A percentile compares a stretch with the other conserved stretches of the same genome.
Conservation (phyloP, 257 asterid species). For the Agastache rugosa region DNA sequence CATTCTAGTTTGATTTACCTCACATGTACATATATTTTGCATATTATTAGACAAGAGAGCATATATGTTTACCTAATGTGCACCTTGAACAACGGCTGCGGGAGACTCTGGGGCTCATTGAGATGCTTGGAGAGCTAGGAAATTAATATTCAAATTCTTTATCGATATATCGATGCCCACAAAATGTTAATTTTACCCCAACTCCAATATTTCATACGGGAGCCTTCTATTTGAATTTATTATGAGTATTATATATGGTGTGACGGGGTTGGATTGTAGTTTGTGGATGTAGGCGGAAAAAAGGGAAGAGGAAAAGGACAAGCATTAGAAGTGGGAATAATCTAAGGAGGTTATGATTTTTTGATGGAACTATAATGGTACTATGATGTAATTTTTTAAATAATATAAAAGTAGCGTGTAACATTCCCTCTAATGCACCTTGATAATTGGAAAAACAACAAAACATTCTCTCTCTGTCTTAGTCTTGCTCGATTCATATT, state of each 20-base stretch:
- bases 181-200: background rate
- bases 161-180: background rate
- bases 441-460: constrained; percentile 40
- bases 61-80: too few species aligned
- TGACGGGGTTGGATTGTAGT: constrained; percentile 48
- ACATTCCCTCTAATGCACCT: constrained; percentile 45
- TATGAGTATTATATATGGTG: background rate
- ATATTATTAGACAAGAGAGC: too few species aligned
- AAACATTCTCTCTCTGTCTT: constrained; percentile 44
- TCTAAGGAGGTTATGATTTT: constrained; percentile 67
- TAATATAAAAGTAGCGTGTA: constrained; percentile 27
- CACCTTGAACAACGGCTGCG: too few species aligned
- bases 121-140: background rate
- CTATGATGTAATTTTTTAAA: constrained; percentile 30
- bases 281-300: constrained; percentile 40
- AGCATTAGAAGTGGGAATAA: constrained; percentile 68
- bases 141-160: background rate
- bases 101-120: background rate
- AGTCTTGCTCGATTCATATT: constrained; percentile 31
- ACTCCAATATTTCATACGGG: background rate
- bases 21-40: too few species aligned
- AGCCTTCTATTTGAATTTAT: background rate
- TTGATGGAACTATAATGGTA: constrained; percentile 52
- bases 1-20: too few species aligned
- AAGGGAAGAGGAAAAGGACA: constrained; percentile 46